phyloP scores from a whole-genome alignment of 2,329 filamentous ascomycete species.

The Colletotrichum melonis region DNA sequence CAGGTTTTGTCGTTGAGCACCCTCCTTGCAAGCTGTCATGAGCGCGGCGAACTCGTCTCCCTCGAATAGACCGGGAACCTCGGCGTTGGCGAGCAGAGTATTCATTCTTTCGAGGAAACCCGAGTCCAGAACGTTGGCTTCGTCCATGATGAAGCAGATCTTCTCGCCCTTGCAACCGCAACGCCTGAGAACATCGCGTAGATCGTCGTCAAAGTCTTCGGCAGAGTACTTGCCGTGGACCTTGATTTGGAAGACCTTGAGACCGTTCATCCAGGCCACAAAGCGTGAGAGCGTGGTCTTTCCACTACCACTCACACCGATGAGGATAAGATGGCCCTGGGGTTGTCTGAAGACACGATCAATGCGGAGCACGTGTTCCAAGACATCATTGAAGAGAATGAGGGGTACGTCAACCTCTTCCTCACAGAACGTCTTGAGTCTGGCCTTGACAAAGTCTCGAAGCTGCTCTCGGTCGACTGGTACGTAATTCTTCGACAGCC shows the following conservation, averaged over 20 bases:
- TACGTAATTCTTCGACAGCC: slow-evolving; percentile 98
- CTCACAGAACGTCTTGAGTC: slow-evolving; percentile 97
- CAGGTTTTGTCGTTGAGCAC: slow-evolving; percentile 93
- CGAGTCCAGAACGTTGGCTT: slow-evolving; percentile 97
- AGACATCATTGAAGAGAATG: slow-evolving; percentile 98
- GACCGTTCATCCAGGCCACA: slow-evolving; percentile 99
- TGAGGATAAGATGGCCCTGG: slow-evolving; percentile 97
- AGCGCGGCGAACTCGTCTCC: slow-evolving; percentile 98
- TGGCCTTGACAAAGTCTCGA: slow-evolving; percentile 96
- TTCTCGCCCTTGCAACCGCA: slow-evolving; percentile 99
- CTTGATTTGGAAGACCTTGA: slow-evolving; percentile 99
- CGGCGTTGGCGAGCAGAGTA: slow-evolving; percentile 97
- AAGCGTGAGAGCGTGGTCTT: slow-evolving; percentile 99
- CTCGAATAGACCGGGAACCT: slow-evolving; percentile 98
- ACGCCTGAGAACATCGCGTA: slow-evolving; percentile 90
- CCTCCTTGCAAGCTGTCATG: slow-evolving; percentile 99
- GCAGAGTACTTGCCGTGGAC: slow-evolving; percentile 98
- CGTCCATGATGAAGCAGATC: slow-evolving; percentile 99
- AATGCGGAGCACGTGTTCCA: slow-evolving; percentile 98
- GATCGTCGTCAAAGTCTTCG: slow-evolving; percentile 98
- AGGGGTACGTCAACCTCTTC: slow-evolving; percentile 99
- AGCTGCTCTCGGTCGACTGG: slow-evolving; percentile 95
- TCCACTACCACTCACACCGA: slow-evolving; percentile 97
- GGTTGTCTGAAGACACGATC: slow-evolving; percentile 98
- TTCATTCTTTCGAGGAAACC: slow-evolving; percentile 99